Evolutionary conservation across 192 early-diverging fungal genomes (phyloP), one percentile per base, ranked within the genome.

Genomic region (Dimargaris cristalligena): DNA sequence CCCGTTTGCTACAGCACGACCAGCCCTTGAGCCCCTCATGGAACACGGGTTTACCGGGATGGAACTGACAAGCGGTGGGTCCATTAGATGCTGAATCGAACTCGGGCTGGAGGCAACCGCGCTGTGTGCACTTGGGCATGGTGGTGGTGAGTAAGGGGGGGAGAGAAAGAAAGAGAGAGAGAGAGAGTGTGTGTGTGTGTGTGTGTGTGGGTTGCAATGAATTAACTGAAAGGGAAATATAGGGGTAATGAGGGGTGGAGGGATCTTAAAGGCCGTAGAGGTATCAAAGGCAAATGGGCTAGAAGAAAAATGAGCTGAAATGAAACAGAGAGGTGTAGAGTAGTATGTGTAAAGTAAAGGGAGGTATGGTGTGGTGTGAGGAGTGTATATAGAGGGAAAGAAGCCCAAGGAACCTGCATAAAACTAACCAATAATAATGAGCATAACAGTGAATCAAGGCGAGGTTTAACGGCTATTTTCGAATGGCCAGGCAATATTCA

Each of bases 21-120:
- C 92, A 98, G 45, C 91, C 89, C 73, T 91, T 88, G 45, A 84
- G 74, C 62, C 91, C 95, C 67, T 99, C 95, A 71, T 97, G 95
- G 72, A 99, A 99, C 49, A 91, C 80, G 20, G 95, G 95, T 23
- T 75, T 81, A 26, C 85, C 86, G 1, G 90, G 74, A 63, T 99
- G 95, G 74, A 81, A 88, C 61, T 84, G 82, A 77, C 93, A 94
- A 6, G 88, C 78, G 46, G 79, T 81, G 58, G 86, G 75, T 41
- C 73, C 67, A 65, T 94, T 94, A 23, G 76, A 70, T 2, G 75
- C 71, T 58, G 86, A 86, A 31, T 82, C 74, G 66, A 80, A 99
- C 28, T 77, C 67, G 70, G 94, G 81, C 63, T 86, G 89, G n/a
- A n/a, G n/a, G 68, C 95, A 99, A 45, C 91, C 90, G 69, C 78